Percentiles rank a stretch among this genome's conserved stretches.
Evolutionary conservation across 768 basidiomycete genomes (phyloP).

Genomic region (Lactifluus rugatus): DNA sequence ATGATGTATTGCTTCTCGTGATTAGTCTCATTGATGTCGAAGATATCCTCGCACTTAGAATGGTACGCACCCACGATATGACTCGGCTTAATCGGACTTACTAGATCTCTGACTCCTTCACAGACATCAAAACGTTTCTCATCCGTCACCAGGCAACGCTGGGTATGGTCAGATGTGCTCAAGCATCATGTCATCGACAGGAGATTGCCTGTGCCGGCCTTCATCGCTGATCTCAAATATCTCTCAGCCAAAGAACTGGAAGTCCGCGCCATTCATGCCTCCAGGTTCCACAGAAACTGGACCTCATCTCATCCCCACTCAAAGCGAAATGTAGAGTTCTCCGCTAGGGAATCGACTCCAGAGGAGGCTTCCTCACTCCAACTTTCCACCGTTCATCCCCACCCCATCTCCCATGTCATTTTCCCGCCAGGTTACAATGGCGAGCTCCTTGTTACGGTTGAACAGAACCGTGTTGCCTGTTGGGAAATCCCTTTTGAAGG

Average conservation of each 20-base stretch:
- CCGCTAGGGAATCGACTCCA: slow-evolving; percentile 8
- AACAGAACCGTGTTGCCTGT: slow-evolving; percentile 24
- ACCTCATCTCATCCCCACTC: slow-evolving; percentile 23
- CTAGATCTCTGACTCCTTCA: background rate
- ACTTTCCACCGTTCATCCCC: slow-evolving; percentile 11
- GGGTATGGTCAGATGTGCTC: slow-evolving; percentile 31
- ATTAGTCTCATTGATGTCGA: slow-evolving; percentile 26
- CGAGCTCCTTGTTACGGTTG: slow-evolving; percentile 26
- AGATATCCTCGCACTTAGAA: slow-evolving; percentile 27
- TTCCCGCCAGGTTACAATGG: slow-evolving; percentile 27
- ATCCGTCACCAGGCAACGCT: slow-evolving; percentile 28
- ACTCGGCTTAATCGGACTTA: slow-evolving; percentile 7
- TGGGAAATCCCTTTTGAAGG: slow-evolving; percentile 31
- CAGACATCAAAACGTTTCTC: slow-evolving; percentile 27
- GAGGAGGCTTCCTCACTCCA: slow-evolving; percentile 10
- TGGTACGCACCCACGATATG: slow-evolving; percentile 22
- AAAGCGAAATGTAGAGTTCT: slow-evolving; percentile 22
- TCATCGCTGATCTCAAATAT: slow-evolving; percentile 23
- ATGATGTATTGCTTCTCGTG: slow-evolving; percentile 29
- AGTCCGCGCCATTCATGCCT: slow-evolving; percentile 28
- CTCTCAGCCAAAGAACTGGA: slow-evolving; percentile 28
- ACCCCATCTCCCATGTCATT: slow-evolving; percentile 23
- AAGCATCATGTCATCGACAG: slow-evolving; percentile 27
- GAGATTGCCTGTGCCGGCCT: slow-evolving; percentile 28
- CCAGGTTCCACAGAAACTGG: slow-evolving; percentile 30